Percentiles rank a stretch among this genome's conserved stretches.
phyloP scores from a whole-genome alignment of 108 stramenopile genomes.

The Mediolabrus comicus region DNA sequence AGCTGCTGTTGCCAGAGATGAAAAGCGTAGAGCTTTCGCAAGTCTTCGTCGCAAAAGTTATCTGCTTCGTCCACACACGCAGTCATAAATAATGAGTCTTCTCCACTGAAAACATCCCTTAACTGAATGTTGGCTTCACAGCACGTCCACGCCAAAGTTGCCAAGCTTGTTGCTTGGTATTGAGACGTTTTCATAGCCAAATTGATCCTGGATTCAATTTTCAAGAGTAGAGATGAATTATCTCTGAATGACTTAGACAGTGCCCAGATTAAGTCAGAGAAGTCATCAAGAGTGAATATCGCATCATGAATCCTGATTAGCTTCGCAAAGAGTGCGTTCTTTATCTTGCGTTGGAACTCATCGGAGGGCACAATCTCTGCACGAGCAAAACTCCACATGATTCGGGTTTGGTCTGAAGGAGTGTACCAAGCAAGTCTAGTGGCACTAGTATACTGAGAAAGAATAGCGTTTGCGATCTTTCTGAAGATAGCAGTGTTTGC shows the following conservation, averaged over 20 bases:
- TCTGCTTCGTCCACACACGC: background rate
- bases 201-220: background rate
- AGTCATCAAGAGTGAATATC: background rate
- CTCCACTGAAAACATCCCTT: background rate
- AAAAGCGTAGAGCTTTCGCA: background rate
- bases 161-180: background rate
- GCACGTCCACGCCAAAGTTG: background rate
- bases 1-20: background rate
- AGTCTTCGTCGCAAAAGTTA: background rate
- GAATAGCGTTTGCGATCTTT: background rate
- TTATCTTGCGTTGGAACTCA: background rate
- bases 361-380: background rate
- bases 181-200: background rate
- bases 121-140: background rate
- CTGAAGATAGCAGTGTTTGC: background rate
- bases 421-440: background rate
- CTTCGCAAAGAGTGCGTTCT: background rate
- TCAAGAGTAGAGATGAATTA: background rate
- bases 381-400: background rate
- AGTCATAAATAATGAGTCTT: background rate
- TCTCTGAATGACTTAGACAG: background rate
- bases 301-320: background rate
- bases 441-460: background rate
- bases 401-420: background rate
- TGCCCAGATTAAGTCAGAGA: background rate